Conservation (phyloP, 2,329 filamentous ascomycete genomes). For the Scleromitrula shiraiana region DNA sequence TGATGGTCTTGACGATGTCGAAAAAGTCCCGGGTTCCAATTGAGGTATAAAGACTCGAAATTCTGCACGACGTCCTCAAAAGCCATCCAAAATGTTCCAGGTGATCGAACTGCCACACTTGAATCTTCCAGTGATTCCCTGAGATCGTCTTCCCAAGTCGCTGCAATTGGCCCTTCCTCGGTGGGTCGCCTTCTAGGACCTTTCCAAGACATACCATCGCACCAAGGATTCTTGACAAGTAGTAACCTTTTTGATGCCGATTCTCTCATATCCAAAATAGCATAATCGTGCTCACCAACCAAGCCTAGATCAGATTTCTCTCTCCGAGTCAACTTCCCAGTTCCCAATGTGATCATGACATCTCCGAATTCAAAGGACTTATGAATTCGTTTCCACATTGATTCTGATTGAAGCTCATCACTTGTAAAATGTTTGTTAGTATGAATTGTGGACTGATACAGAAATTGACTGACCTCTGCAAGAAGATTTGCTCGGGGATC, state of each 20-base stretch:
- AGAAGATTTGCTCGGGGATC: constrained; percentile 92
- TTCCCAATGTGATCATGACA: constrained; percentile 83
- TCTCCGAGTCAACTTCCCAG: constrained; percentile 66
- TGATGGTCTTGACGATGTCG: constrained; percentile 77
- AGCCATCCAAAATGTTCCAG: constrained; percentile 90
- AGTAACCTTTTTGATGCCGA: constrained; percentile 56
- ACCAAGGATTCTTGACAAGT: constrained; percentile 94
- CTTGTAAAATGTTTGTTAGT: constrained; percentile 33
- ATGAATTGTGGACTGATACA: too few species aligned
- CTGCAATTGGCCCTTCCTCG: neutral
- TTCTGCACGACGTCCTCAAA: constrained; percentile 82
- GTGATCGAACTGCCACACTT: constrained; percentile 30
- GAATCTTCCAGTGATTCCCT: constrained; percentile 18
- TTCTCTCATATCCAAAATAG: constrained; percentile 71
- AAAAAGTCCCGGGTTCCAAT: constrained; percentile 91
- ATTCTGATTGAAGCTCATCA: constrained; percentile 67
- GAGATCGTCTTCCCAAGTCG: constrained; percentile 20
- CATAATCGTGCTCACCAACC: constrained; percentile 89
- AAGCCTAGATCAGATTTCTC: constrained; percentile 78
- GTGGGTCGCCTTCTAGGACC: constrained; percentile 32
- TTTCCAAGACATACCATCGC: constrained; percentile 68
- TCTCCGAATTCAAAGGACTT: constrained; percentile 69
- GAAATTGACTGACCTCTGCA: constrained; percentile 69
- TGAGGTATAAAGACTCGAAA: constrained; percentile 93
- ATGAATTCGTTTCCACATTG: constrained; percentile 71